Percentiles rank a stretch among this genome's conserved stretches.
Conservation (phyloP, 257 asterid genomes). For the Ajuga chamaepitys region DNA sequence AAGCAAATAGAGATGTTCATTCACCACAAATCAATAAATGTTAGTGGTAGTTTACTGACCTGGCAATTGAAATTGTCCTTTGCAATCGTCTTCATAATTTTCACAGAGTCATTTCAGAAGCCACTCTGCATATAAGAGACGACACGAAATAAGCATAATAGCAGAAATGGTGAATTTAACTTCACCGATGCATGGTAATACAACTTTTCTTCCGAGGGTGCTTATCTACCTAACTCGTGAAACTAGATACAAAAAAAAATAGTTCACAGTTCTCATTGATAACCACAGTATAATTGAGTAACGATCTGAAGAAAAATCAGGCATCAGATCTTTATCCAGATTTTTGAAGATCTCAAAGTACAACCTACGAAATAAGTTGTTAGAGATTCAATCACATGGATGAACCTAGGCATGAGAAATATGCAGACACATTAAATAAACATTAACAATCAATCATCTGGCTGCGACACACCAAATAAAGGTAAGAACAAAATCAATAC, state of each 20-base stretch:
- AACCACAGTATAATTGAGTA: constrained; percentile 1
- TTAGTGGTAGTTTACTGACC: constrained; percentile 34
- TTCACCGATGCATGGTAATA: not conserved
- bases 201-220: not conserved
- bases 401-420: not conserved
- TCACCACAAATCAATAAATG: not conserved
- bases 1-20: not conserved
- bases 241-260: too few relatives aligned
- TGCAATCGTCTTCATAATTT: constrained; percentile 55
- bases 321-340: not conserved
- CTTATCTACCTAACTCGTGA: too few relatives aligned
- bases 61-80: constrained; percentile 54
- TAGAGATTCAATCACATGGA: not conserved
- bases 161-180: constrained; percentile 2
- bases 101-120: constrained; percentile 68
- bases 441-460: too few relatives aligned
- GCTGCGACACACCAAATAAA: too few relatives aligned
- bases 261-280: not conserved
- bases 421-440: constrained; percentile 4
- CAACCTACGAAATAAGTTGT: not conserved
- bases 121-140: constrained; percentile 60
- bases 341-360: not conserved
- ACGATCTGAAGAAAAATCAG: not conserved
- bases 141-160: too few relatives aligned
- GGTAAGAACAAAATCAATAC: not conserved